A percentile compares a stretch with the other conserved stretches of the same genome.
phyloP scores from a whole-genome alignment of 805 yeast genomes.

The Allodekkera sacchari region DNA sequence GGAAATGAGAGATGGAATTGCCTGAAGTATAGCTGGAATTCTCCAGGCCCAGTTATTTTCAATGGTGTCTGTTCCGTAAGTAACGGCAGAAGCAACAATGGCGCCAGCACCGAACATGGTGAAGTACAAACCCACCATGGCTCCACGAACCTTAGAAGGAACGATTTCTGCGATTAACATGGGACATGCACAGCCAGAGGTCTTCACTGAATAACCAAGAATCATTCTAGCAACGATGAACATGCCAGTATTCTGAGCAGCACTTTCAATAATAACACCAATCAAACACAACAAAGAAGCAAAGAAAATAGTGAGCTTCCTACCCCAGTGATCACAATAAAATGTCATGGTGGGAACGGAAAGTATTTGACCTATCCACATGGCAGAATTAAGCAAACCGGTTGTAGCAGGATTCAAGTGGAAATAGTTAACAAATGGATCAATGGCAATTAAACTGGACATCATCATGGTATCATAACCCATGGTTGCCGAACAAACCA shows the following conservation, averaged over 20 bases:
- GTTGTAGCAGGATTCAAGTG: slow-evolving; percentile 1
- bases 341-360: no score
- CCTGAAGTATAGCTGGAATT: slow-evolving; percentile 45
- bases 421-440: slow-evolving; percentile 6
- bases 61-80: slow-evolving; percentile 25
- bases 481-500: slow-evolving; percentile 5
- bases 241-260: slow-evolving; percentile 24
- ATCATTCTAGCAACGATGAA: slow-evolving; percentile 25
- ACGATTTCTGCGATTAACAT: slow-evolving; percentile 23
- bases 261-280: slow-evolving; percentile 25
- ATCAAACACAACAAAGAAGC: no score
- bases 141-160: slow-evolving; percentile 20
- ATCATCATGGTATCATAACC: slow-evolving; percentile 8
- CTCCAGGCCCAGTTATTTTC: slow-evolving; percentile 42
- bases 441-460: slow-evolving; percentile 5
- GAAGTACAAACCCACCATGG: slow-evolving; percentile 34
- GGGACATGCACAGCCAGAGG: slow-evolving; percentile 19
- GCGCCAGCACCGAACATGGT: slow-evolving; percentile 36
- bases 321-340: no score
- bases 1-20: slow-evolving; percentile 34
- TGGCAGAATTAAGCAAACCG: slow-evolving; percentile 7
- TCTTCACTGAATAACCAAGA: slow-evolving; percentile 22
- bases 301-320: no score
- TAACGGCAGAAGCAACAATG: slow-evolving; percentile 34
- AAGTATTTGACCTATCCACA: slow-evolving; percentile 6